Evolutionary conservation across 495 filamentous ascomycete genomes (phyloP).

Genomic region (Penicillium lagena): DNA sequence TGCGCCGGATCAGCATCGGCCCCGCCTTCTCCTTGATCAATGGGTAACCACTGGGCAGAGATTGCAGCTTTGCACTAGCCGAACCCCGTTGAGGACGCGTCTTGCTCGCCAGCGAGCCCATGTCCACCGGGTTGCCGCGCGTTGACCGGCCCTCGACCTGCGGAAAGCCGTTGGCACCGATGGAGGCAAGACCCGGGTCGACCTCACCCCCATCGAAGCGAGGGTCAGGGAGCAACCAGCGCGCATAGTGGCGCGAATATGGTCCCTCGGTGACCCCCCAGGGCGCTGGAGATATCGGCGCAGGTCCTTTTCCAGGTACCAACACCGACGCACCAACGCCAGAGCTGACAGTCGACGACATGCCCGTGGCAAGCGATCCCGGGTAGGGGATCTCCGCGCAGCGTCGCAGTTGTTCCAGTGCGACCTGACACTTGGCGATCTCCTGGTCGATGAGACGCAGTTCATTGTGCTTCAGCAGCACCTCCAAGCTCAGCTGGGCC

Average conservation of each 20-base stretch:
- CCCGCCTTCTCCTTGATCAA: constrained; percentile 60
- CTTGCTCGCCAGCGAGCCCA: constrained; percentile 46
- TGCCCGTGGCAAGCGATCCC: constrained; percentile 53
- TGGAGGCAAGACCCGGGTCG: constrained; percentile 23
- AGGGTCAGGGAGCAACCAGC: constrained; percentile 87
- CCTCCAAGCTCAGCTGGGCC: constrained; percentile 83
- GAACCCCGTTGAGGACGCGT: constrained; percentile 56
- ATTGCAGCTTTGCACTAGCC: constrained; percentile 56
- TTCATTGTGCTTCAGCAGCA: constrained; percentile 90
- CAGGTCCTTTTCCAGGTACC: constrained; percentile 48
- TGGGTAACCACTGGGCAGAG: constrained; percentile 67
- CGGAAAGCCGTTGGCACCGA: constrained; percentile 26
- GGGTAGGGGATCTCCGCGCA: constrained; percentile 89
- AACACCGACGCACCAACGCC: constrained; percentile 64
- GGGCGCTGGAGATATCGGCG: constrained; percentile 62
- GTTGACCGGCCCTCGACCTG: constrained; percentile 60
- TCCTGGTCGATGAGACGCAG: constrained; percentile 92
- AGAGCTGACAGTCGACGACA: constrained; percentile 56
- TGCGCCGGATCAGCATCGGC: constrained; percentile 54
- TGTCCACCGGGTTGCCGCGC: constrained; percentile 62
- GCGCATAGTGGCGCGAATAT: constrained; percentile 87
- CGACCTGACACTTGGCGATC: constrained; percentile 89
- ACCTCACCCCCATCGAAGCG: constrained; percentile 67
- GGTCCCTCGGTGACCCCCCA: constrained; percentile 89
- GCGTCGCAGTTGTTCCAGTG: constrained; percentile 90